A percentile compares a stretch with the other conserved stretches of the same genome.
Conservation (phyloP, 2,329 filamentous ascomycete species). For the Emydomyces testavorans region DNA sequence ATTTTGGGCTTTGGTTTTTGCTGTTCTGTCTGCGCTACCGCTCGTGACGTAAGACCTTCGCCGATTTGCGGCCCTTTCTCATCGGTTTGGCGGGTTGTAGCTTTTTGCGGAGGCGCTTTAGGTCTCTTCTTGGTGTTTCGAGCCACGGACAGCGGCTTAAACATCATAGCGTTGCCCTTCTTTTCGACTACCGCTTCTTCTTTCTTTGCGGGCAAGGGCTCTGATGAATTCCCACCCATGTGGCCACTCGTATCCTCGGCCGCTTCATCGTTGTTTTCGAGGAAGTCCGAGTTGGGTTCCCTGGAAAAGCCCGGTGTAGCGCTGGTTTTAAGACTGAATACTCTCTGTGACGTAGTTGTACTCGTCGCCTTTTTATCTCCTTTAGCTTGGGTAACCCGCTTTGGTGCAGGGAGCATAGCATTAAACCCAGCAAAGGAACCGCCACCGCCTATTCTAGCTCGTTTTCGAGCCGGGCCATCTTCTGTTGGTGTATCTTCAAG, state of each 20-base stretch:
- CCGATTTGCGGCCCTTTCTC: slow-evolving; percentile 16
- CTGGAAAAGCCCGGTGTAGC: slow-evolving; percentile 71
- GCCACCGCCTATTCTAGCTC: slow-evolving; percentile 22
- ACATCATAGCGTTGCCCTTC: slow-evolving; percentile 72
- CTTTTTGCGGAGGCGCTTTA: slow-evolving; percentile 22
- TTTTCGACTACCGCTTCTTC: slow-evolving; percentile 38
- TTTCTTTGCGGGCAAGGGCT: slow-evolving; percentile 21
- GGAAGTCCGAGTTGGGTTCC: slow-evolving; percentile 30
- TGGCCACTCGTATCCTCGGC: not conserved
- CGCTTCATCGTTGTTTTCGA: slow-evolving; percentile 24
- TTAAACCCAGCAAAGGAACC: slow-evolving; percentile 72
- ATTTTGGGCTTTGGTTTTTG: slow-evolving; percentile 33
- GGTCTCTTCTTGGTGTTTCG: slow-evolving; percentile 58
- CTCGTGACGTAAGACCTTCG: slow-evolving; percentile 14
- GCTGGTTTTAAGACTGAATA: slow-evolving; percentile 70
- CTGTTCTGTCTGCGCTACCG: slow-evolving; percentile 11
- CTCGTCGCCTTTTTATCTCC: slow-evolving; percentile 21
- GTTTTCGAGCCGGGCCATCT: slow-evolving; percentile 17
- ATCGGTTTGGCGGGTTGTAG: slow-evolving; percentile 15
- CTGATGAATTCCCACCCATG: not conserved
- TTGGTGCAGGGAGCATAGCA: slow-evolving; percentile 74
- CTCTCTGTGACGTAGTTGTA: slow-evolving; percentile 35
- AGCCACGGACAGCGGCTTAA: slow-evolving; percentile 76
- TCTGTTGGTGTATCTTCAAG: slow-evolving; percentile 29
- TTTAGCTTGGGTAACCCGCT: slow-evolving; percentile 34